These are phyloP conservation scores for Eremothecium coryli DNA, from an alignment of 1,139 yeast genomes.

Conservation along the genomic window DNA sequence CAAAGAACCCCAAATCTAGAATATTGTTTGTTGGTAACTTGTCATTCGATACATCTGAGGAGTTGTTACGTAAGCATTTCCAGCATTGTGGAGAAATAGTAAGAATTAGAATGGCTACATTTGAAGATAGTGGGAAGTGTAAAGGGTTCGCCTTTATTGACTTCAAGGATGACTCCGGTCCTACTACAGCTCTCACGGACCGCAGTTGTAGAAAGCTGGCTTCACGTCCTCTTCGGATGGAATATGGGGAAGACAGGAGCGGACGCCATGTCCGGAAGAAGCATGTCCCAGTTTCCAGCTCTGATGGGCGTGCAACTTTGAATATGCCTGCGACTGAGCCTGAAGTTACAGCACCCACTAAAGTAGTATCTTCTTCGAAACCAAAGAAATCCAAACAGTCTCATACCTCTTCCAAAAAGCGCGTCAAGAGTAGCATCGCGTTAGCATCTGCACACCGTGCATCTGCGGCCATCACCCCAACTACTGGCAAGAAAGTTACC, in stretches of 20 bases:
- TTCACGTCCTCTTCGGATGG: slow-evolving; percentile 74
- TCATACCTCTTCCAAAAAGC: slow-evolving; percentile 31
- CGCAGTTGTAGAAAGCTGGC: slow-evolving; percentile 57
- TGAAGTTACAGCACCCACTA: slow-evolving; percentile 6
- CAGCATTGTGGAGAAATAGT: slow-evolving; percentile 66
- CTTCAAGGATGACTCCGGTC: slow-evolving; percentile 69
- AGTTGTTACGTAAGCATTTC: slow-evolving; percentile 67
- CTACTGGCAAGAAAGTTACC: slow-evolving; percentile 79
- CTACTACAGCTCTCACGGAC: slow-evolving; percentile 74
- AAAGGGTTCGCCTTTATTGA: slow-evolving; percentile 94
- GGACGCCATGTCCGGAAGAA: slow-evolving; percentile 41
- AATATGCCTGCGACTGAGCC: slow-evolving; percentile 11
- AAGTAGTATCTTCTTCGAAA: slow-evolving; percentile 16
- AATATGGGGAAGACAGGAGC: slow-evolving; percentile 91
- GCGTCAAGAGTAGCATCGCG: slow-evolving; percentile 77
- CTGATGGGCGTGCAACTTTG: slow-evolving; percentile 3
- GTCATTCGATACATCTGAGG: slow-evolving; percentile 87
- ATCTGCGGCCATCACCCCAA: slow-evolving; percentile 79
- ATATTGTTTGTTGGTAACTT: slow-evolving; percentile 88
- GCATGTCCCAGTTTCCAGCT: slow-evolving; percentile 15
- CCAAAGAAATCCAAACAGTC: slow-evolving; percentile 7
- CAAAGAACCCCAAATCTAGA: slow-evolving; percentile 79
- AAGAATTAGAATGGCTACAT: slow-evolving; percentile 89
- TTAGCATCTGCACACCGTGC: slow-evolving; percentile 85
- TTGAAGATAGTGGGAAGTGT: slow-evolving; percentile 91